phyloP scores from a whole-genome alignment of 75 land plant genomes.

The Picea glauca region DNA sequence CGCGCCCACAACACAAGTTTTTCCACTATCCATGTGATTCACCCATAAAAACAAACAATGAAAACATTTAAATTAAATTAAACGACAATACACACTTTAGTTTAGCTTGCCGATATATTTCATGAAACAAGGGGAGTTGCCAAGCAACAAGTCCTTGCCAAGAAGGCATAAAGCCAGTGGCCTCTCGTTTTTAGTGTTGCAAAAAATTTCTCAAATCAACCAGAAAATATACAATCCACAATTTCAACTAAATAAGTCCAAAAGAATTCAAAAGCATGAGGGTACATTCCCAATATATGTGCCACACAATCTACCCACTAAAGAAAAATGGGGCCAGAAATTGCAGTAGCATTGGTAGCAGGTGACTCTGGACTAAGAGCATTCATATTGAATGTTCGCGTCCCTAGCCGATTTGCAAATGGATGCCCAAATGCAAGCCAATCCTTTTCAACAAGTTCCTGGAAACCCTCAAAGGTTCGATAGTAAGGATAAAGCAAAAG shows the following conservation, averaged over 20 bases:
- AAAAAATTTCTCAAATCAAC: conserved; percentile 96
- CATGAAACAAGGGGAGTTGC: too few relatives aligned
- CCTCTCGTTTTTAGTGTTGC: conserved; percentile 37
- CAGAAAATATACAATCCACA: conserved; percentile 81
- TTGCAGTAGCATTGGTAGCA: conserved; percentile 50
- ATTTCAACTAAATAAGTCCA: conserved; percentile 88
- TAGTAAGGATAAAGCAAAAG: conserved; percentile 96
- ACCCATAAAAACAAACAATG: too few relatives aligned
- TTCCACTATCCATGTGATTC: too few relatives aligned
- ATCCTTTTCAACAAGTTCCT: conserved; percentile 96
- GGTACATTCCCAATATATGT: conserved; percentile 87
- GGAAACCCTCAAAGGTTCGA: conserved; percentile 84
- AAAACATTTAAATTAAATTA: too few relatives aligned
- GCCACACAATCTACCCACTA: conserved; percentile 99
- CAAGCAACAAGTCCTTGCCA: too few relatives aligned
- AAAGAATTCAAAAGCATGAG: conserved; percentile 93
- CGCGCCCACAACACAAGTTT: too few relatives aligned
- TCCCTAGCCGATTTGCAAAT: conserved; percentile 85
- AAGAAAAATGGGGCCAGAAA: conserved; percentile 75
- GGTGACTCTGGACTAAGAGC: conserved; percentile 47
- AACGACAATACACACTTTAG: too few relatives aligned
- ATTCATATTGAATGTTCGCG: conserved; percentile 62
- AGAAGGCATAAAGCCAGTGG: too few relatives aligned
- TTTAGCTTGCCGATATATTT: too few relatives aligned
- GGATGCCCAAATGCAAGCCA: conserved; percentile 99